These are phyloP conservation scores for Trypanosoma scelopori DNA, from an alignment of 208 protist species.

Conservation along the genomic window DNA sequence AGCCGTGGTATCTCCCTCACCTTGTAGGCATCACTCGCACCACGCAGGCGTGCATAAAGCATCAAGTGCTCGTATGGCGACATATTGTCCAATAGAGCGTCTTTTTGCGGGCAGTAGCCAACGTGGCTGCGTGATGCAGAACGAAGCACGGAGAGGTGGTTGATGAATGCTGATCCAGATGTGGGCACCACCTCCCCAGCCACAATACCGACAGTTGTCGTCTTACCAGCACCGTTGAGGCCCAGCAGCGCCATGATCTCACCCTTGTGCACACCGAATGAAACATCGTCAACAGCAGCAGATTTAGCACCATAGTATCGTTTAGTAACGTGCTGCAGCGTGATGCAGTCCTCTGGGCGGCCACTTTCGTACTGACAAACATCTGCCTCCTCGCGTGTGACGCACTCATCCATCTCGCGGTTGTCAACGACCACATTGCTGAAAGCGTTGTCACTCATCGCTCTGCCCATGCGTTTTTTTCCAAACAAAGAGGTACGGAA, in stretches of 20 bases:
- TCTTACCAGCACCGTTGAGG: slow-evolving; percentile 93
- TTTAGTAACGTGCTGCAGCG: slow-evolving; percentile 71
- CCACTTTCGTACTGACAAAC: slow-evolving; percentile 44
- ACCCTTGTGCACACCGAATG: slow-evolving; percentile 67
- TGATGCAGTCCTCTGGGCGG: slow-evolving; percentile 48
- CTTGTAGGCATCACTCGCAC: slow-evolving; percentile 49
- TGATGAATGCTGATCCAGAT: slow-evolving; percentile 65
- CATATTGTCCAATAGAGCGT: slow-evolving; percentile 91
- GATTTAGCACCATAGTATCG: slow-evolving; percentile 32
- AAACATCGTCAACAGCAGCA: slow-evolving; percentile 64
- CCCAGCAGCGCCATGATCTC: slow-evolving; percentile 89
- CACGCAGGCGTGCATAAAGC: slow-evolving; percentile 84
- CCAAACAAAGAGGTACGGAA: background rate
- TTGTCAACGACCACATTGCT: slow-evolving; percentile 21
- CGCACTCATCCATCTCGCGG: slow-evolving; percentile 28
- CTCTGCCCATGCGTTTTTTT: background rate
- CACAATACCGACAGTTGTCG: slow-evolving; percentile 85
- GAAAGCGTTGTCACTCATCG: background rate
- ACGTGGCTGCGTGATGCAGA: slow-evolving; percentile 50
- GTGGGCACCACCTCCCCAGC: slow-evolving; percentile 75
- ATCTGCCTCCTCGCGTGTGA: slow-evolving; percentile 42
- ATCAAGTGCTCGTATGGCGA: slow-evolving; percentile 91
- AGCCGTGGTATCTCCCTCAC: slow-evolving; percentile 43
- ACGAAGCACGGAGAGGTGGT: slow-evolving; percentile 42
- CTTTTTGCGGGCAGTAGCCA: slow-evolving; percentile 96